phyloP scores from a whole-genome alignment of 2,329 filamentous ascomycete genomes.

The Alternaria sp. region DNA sequence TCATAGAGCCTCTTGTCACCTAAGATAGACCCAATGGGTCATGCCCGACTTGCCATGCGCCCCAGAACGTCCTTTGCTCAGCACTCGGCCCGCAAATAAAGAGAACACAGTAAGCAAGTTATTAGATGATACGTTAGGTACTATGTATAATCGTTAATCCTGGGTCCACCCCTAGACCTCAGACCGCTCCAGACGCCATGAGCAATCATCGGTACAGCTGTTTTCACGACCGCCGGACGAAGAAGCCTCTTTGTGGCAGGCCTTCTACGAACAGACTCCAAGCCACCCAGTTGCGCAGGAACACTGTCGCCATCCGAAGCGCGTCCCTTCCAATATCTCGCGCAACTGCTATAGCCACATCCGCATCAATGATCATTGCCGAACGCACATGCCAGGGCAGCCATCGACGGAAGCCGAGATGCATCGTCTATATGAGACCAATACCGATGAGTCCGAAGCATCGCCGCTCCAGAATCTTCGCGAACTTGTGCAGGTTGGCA shows the following conservation, averaged over 20 bases:
- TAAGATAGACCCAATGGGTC: background rate
- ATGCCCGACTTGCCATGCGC: background rate
- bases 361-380: slow-evolving; percentile 9
- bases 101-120: background rate
- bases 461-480: background rate
- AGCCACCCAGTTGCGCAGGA: slow-evolving; percentile 28
- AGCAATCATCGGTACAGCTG: background rate
- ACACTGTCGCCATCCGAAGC: background rate
- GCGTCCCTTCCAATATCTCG: background rate
- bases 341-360: background rate
- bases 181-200: background rate
- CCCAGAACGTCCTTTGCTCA: background rate
- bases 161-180: background rate
- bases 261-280: slow-evolving; percentile 26
- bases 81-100: background rate
- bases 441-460: slow-evolving; percentile 11
- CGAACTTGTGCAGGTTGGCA: background rate
- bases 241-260: slow-evolving; percentile 18
- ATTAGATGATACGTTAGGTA: background rate
- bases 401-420: slow-evolving; percentile 12
- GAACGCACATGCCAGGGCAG: slow-evolving; percentile 14
- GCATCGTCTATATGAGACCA: slow-evolving; percentile 17
- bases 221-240: background rate
- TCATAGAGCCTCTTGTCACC: background rate
- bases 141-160: background rate